Conservation (phyloP, 495 filamentous ascomycete genomes). For the Hypoxylon trugodes region DNA sequence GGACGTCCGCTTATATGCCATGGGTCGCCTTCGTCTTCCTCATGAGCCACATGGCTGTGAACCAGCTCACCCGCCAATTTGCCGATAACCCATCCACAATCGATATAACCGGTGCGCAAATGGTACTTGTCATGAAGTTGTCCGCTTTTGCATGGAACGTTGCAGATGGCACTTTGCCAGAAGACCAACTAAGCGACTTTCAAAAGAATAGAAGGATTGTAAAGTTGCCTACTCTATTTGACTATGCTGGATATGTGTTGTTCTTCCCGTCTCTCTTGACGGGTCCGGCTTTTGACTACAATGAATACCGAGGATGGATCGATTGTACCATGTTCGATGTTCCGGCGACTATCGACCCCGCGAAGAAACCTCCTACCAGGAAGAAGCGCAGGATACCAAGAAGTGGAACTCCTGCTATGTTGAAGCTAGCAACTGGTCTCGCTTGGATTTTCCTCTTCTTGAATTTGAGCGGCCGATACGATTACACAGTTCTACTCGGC, state of each 20-base stretch:
- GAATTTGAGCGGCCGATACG: slow-evolving; percentile 74
- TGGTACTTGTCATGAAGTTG: slow-evolving; percentile 99
- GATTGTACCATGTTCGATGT: slow-evolving; percentile 94
- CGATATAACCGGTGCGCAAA: slow-evolving; percentile 96
- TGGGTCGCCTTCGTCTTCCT: slow-evolving; percentile 94
- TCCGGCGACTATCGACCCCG: slow-evolving; percentile 77
- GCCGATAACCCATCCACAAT: slow-evolving; percentile 68
- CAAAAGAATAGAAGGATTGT: slow-evolving; percentile 84
- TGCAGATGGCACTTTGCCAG: slow-evolving; percentile 83
- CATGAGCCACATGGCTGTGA: slow-evolving; percentile 95
- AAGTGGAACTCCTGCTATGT: slow-evolving; percentile 83
- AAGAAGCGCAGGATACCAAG: slow-evolving; percentile 95
- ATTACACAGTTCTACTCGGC: slow-evolving; percentile 64
- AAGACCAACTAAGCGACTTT: slow-evolving; percentile 80
- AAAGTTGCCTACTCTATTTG: slow-evolving; percentile 74
- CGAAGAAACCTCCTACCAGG: slow-evolving; percentile 81
- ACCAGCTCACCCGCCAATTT: slow-evolving; percentile 83
- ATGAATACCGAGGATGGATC: slow-evolving; percentile 91
- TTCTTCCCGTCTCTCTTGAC: slow-evolving; percentile 92
- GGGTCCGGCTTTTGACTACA: slow-evolving; percentile 92
- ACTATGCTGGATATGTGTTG: slow-evolving; percentile 88
- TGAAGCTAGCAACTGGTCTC: slow-evolving; percentile 75
- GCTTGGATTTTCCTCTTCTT: slow-evolving; percentile 83
- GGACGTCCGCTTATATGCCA: slow-evolving; percentile 93
- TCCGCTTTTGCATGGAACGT: slow-evolving; percentile 97